These are phyloP conservation scores for Ceratobasidium sp. DNA, from an alignment of 1,284 basidiomycete species.

Conservation along the genomic window DNA sequence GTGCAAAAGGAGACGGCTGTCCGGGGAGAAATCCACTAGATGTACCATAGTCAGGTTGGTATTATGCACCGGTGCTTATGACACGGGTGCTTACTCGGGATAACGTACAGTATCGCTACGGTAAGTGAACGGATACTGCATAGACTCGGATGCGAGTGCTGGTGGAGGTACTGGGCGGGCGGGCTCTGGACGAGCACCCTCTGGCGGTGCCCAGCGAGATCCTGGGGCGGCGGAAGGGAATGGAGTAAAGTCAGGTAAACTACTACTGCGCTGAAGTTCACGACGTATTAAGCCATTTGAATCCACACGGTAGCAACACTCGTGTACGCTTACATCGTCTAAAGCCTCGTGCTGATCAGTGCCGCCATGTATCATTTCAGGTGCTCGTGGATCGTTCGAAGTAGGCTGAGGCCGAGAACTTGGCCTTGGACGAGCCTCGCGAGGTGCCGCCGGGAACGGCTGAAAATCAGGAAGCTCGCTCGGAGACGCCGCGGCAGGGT, in stretches of 20 bases:
- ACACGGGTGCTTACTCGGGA: slow-evolving; percentile 2
- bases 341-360: background rate
- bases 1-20: slow-evolving; percentile 26
- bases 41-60: background rate
- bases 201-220: slow-evolving; percentile 18
- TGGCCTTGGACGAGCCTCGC: slow-evolving; percentile 5
- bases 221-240: slow-evolving; percentile 18
- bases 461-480: slow-evolving; percentile 24
- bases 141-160: background rate
- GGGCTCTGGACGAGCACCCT: background rate
- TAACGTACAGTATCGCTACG: background rate
- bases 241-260: background rate
- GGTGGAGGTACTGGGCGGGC: slow-evolving; percentile 26
- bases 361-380: background rate
- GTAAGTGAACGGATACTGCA: background rate
- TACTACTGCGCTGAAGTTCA: slow-evolving; percentile 5
- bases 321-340: background rate
- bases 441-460: slow-evolving; percentile 11
- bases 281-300: background rate
- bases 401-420: background rate
- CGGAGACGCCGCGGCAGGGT: background rate
- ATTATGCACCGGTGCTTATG: background rate
- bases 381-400: background rate
- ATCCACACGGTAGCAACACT: background rate
- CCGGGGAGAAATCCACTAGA: slow-evolving; percentile 8